Base-by-base conservation (phyloP, 208 protist genomes). In the Balamuthia mandrillaris region DNA sequence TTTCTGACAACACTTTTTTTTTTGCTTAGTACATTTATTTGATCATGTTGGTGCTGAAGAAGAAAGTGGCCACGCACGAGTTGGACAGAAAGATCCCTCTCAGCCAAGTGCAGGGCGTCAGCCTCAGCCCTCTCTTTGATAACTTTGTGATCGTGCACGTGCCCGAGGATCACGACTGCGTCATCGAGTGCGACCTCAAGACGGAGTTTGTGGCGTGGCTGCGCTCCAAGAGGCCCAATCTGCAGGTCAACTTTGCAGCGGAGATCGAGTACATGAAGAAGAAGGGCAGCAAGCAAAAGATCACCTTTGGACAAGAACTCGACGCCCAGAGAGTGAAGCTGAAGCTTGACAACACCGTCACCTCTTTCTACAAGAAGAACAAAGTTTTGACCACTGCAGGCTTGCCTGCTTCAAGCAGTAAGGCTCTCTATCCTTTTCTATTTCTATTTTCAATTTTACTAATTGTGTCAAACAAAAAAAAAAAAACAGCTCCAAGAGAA, bases 101-200 rank as follows among this genome's bases (percentile, higher is more conserved):
- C 68, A 77, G 56, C 68, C 56, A 58, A 41, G 56, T 77, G 24
- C 44, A 77, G 27, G 49, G 44, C 18, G 42, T 54, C 16, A 42
- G 44, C 18, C 37, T 77, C 7, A 58, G 44, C 29, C 68, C 68
- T 47, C 37, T 77, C 44, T 77, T 58, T 47, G 68, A 77, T 77
- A 77, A 77, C 68, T 77, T 51, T 47, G 35, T 77, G 44, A 77
- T 77, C 45, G 3, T 77, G 16, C 68, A 77, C 68, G 41, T 47
- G 1, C 54, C 54, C 33, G 47, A 49, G 16, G 84, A 89, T 10
- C 70, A 75, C 33, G 88, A 92, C 47, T 47, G 85, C 29, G 81
- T 91, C 9, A 78, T 91, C 52, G 85, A 88, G 39, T 87, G 65
- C 29, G 47, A 86, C 44, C 86, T 79, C 81, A 91, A 91, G 86